These are phyloP conservation scores for Lentinula lateritia DNA, from an alignment of 768 basidiomycete genomes.

Conservation along the genomic window DNA sequence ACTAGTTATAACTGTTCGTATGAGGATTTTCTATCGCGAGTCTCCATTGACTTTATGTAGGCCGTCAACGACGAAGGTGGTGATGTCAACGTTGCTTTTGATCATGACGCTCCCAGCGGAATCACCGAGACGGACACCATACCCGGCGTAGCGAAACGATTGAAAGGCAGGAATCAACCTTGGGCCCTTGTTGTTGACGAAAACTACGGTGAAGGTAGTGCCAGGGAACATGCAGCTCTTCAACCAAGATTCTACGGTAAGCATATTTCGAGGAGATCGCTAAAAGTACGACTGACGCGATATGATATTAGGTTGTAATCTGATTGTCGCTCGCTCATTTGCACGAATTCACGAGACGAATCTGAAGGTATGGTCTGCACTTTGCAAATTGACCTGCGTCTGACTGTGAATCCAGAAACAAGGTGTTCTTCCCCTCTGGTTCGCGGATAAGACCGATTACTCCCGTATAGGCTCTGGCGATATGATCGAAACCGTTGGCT, in stretches of 20 bases:
- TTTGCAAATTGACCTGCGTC: neutral
- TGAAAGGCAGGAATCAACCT: slow-evolving; percentile 77
- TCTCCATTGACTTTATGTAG: slow-evolving; percentile 26
- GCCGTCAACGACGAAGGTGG: slow-evolving; percentile 95
- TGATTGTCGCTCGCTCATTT: slow-evolving; percentile 90
- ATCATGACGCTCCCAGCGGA: slow-evolving; percentile 48
- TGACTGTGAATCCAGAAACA: slow-evolving; percentile 66
- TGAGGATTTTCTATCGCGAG: neutral
- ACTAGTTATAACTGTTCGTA: slow-evolving; percentile 3
- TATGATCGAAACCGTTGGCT: slow-evolving; percentile 75
- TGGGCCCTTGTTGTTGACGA: slow-evolving; percentile 96
- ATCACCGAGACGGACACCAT: slow-evolving; percentile 68
- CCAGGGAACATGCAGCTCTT: slow-evolving; percentile 94
- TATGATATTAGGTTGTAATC: slow-evolving; percentile 55
- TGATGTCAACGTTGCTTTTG: slow-evolving; percentile 87
- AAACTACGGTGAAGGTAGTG: slow-evolving; percentile 97
- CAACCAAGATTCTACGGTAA: slow-evolving; percentile 92
- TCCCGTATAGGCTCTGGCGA: slow-evolving; percentile 78
- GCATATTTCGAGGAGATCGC: slow-evolving; percentile 7
- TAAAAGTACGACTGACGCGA: neutral
- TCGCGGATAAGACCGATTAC: slow-evolving; percentile 84
- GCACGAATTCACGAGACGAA: slow-evolving; percentile 99
- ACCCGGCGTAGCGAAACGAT: slow-evolving; percentile 83
- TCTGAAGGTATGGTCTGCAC: slow-evolving; percentile 55
- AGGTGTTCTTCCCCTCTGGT: slow-evolving; percentile 95